Base-by-base conservation (phyloP, 345 rosid species). In the Streptanthus diversifolius region DNA sequence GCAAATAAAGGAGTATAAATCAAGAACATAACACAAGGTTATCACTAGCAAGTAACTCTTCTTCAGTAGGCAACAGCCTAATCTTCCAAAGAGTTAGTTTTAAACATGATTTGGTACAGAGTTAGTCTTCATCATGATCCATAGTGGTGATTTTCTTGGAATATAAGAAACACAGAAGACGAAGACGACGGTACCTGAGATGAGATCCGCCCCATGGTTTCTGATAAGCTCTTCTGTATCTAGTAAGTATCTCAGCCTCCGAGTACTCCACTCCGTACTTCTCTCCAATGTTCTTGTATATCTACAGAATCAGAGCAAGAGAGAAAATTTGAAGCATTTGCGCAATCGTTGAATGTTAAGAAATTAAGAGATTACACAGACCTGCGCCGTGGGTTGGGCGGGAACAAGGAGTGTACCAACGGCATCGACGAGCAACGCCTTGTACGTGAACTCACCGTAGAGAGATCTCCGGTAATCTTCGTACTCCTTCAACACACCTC, bases 361-460 rank as follows among this genome's bases (percentile, higher is more conserved):
- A 54, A 12, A 8, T 2, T 10, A 0, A 32, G 55, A 43, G 19
- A 35, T 2, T n/a, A 2, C 5, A 72, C 17, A 63, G 45, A 95
- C 99, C 95, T 91, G 90, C 18, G 99, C 99, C 76, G 84, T 95
- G 58, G 99, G 99, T 79, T 90, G 99, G n/a, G 99, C 91, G 22
- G 99, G 99, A 80, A 81, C 81, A 30, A 95, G 67, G 43, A 95
- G 96, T 13, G 99, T 95, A 45, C 99, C 99, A 56, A 81, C 99
- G 22, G 96, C 99, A 32, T 95, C 99, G 35, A 95, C 97, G 24
- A 95, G 83, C 73, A 95, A 78, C 63, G 96, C 98, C 80, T 85
- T 91, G 59, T 91, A 92, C 0, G 97, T 91, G 75, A 87, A 81
- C 33, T 83, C 93, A 3, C 96, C 99, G 36, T 88, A 95, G 7